A percentile compares a stretch with the other conserved stretches of the same genome.
These are phyloP conservation scores for Pleurotus cornucopiae DNA, from an alignment of 768 basidiomycete species.

Conservation along the genomic window DNA sequence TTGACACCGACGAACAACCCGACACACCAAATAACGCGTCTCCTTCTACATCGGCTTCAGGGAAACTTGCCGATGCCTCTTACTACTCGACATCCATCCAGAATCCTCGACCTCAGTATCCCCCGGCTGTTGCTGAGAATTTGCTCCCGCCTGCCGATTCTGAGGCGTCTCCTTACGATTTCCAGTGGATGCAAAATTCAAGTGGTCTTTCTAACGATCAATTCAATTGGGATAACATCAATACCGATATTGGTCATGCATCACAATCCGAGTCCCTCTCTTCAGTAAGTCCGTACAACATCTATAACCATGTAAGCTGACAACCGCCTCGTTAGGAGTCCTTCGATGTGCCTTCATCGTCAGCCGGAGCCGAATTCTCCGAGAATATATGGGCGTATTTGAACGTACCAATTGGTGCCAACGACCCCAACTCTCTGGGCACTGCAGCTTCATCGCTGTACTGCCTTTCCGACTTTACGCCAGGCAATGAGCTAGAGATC, in stretches of 20 bases:
- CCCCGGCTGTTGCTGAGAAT: background rate
- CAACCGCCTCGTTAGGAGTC: too few species aligned
- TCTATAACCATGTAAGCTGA: too few species aligned
- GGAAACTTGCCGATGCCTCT: background rate
- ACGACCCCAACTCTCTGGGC: too few species aligned
- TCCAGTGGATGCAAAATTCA: background rate
- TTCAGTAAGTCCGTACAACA: too few species aligned
- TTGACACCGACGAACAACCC: slow-evolving; percentile 15
- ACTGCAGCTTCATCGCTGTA: too few species aligned
- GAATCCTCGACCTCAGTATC: background rate
- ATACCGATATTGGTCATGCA: too few species aligned
- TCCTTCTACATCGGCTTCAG: slow-evolving; percentile 9
- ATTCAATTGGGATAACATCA: too few species aligned
- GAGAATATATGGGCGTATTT: background rate
- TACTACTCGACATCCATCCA: background rate
- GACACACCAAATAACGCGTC: slow-evolving; percentile 12
- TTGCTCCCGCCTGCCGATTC: background rate
- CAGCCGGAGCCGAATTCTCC: too few species aligned
- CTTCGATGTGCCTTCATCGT: too few species aligned
- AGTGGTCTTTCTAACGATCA: too few species aligned
- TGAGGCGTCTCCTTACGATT: background rate
- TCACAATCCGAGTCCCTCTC: too few species aligned
- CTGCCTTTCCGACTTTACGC: background rate
- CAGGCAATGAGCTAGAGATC: background rate
- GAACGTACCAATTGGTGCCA: too few species aligned